Evolutionary conservation across 2,329 filamentous ascomycete genomes (phyloP).

Genomic region (Neobulgaria alba): DNA sequence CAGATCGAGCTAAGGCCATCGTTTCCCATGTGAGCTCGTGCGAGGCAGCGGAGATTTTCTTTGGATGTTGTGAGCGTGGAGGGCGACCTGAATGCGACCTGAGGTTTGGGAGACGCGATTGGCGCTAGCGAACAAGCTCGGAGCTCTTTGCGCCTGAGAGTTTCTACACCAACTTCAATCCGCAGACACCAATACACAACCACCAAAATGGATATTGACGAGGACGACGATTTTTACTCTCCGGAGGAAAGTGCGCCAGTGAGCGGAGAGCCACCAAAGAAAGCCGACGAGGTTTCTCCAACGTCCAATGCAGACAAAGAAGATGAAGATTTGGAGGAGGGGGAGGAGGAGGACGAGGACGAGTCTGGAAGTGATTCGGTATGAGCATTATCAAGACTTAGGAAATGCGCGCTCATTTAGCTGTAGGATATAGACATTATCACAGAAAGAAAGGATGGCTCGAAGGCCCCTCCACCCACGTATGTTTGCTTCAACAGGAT

Average conservation of each 20-base stretch:
- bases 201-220: constrained; percentile 54
- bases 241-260: constrained; percentile 40
- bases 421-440: constrained; percentile 58
- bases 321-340: constrained; percentile 52
- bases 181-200: constrained; percentile 6
- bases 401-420: constrained; percentile 8
- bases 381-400: constrained; percentile 2
- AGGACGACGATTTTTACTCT: constrained; percentile 60
- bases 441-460: constrained; percentile 57
- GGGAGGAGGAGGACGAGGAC: constrained; percentile 54
- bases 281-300: constrained; percentile 20
- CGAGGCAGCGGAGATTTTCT: background rate
- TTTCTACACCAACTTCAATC: constrained; percentile 2
- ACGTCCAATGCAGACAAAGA: constrained; percentile 28
- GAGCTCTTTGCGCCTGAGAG: constrained; percentile 7
- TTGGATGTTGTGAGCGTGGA: background rate
- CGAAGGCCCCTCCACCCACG: constrained; percentile 51
- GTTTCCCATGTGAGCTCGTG: constrained; percentile 1
- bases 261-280: constrained; percentile 10
- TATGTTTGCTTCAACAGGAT: constrained; percentile 21
- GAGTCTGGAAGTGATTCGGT: constrained; percentile 49
- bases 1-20: constrained; percentile 40
- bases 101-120: constrained; percentile 9
- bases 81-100: constrained; percentile 7
- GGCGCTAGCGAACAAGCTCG: constrained; percentile 16